Conservation (phyloP, 495 filamentous ascomycete species). For the Hyaloscypha variabilis region DNA sequence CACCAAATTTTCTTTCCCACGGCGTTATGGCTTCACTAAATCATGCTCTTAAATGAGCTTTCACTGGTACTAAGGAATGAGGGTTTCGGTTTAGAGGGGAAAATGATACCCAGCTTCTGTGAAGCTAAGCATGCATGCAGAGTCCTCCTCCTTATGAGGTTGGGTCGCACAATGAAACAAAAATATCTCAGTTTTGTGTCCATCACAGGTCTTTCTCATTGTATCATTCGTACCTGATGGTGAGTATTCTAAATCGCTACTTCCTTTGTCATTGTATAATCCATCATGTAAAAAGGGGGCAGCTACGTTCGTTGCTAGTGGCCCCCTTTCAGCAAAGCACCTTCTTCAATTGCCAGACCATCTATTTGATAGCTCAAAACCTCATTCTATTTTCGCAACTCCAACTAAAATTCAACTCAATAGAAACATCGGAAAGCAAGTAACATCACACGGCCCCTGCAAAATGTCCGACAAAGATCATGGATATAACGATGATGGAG, state of each 20-base stretch:
- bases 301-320: neutral
- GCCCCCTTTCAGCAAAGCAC: neutral
- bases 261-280: neutral
- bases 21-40: neutral
- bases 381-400: neutral
- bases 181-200: neutral
- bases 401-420: neutral
- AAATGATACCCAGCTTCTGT: neutral
- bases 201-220: neutral
- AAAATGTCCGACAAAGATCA: neutral
- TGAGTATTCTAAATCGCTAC: neutral
- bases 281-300: neutral
- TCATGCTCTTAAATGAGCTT: neutral
- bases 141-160: neutral
- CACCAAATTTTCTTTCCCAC: neutral
- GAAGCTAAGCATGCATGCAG: neutral
- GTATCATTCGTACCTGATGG: neutral
- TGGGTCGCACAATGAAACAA: neutral
- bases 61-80: neutral
- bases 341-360: neutral
- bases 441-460: neutral
- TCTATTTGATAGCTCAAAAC: neutral
- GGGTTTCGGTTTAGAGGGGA: neutral
- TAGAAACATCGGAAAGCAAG: neutral
- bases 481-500: neutral